A percentile compares a stretch with the other conserved stretches of the same genome.
These are phyloP conservation scores for Torulaspora franciscae DNA, from an alignment of 805 yeast genomes.

Conservation along the genomic window DNA sequence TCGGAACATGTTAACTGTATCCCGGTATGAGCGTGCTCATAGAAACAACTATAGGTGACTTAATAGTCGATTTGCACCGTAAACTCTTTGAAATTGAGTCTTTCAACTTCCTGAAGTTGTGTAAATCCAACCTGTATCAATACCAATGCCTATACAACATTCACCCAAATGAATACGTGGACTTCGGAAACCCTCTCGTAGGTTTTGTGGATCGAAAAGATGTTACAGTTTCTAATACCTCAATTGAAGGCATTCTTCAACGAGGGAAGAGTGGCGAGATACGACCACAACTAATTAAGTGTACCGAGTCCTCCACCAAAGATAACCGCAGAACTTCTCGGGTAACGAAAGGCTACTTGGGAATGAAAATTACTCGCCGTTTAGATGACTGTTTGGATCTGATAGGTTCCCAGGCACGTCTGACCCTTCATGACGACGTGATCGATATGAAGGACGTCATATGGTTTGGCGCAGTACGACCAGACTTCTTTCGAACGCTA, in stretches of 20 bases:
- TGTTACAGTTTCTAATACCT: conserved; percentile 16
- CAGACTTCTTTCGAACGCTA: conserved; percentile 47
- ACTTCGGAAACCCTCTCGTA: conserved; percentile 44
- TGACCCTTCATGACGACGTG: conserved; percentile 11
- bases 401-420: conserved; percentile 23
- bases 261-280: conserved; percentile 32
- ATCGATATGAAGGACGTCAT: conserved; percentile 15
- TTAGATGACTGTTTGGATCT: conserved; percentile 24
- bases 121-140: conserved; percentile 49
- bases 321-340: neutral
- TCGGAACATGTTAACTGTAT: neutral
- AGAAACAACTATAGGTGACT: conserved; percentile 42
- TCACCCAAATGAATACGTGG: conserved; percentile 38
- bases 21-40: conserved; percentile 38
- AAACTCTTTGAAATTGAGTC: conserved; percentile 39
- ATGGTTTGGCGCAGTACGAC: conserved; percentile 46
- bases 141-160: conserved; percentile 47
- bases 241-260: conserved; percentile 24
- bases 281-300: conserved; percentile 25
- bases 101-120: conserved; percentile 49
- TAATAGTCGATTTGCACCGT: conserved; percentile 46
- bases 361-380: conserved; percentile 18
- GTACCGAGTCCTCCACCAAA: conserved; percentile 7
- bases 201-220: conserved; percentile 24
- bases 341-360: conserved; percentile 9